Base-by-base conservation (phyloP, 345 rosid species). In the Conringia planisiliqua region DNA sequence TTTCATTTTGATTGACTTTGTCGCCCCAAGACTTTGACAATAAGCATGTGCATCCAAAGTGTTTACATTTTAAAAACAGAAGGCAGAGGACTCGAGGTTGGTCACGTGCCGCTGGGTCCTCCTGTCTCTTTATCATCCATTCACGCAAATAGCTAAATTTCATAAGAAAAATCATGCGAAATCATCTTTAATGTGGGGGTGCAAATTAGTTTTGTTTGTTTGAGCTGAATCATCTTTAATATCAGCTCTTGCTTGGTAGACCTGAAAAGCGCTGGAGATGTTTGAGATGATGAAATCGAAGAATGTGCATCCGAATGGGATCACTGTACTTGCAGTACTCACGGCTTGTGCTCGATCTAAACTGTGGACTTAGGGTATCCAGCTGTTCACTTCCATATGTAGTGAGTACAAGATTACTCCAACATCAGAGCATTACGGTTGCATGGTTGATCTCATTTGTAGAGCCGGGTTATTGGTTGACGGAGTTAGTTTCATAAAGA, bases 381-480 rank as follows among this genome's bases (percentile, higher is more conserved):
- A 79, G 58, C 9, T 88, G 76, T 87, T 86, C 61, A 44, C 62
- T 65, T 84, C 84, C 1, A 77, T 84, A 79, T 36, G 51, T 38
- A 4, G 47, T 4, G 85, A 71, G 44, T 84, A 81, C 62, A 80
- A 78, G 36, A 75, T 90, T 42, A 52, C 48, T 47, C 93, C 93
- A 43, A 59, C 62, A 61, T 84, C 87, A 82, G 92, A 90, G 68
- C 93, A 88, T 70, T 89, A 88, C 42, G 89, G 93, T 16, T 91
- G 96, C 68, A 71, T 86, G 64, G 90, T 91, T 82, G 92, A 89
- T 87, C 88, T 91, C 50, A 60, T 91, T 26, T 96, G 89, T 32
- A 88, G 87, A 80, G 93, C 89, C 6, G 93, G 97, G 27, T 54
- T 84, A 24, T 40, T 91, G 70, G 74, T 43, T 63, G 92, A 86